Base-by-base conservation (phyloP, 75 land plant species). In the Pseudotsuga menziesii region DNA sequence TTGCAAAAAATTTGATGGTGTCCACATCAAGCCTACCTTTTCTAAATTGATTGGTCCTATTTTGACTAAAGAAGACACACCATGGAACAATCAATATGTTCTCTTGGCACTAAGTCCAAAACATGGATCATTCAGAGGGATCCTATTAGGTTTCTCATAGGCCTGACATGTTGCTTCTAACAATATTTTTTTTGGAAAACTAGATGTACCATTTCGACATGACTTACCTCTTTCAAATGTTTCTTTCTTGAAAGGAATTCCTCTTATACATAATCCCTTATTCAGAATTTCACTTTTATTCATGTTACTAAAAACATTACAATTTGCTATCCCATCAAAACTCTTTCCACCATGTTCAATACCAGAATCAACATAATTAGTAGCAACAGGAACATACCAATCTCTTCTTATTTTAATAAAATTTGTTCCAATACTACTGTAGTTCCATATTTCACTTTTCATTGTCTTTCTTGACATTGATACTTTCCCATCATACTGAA, bases 41-140 rank as follows among this genome's bases (percentile, higher is more conserved):
- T 25, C 74, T n/a, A 74, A 56, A 84, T 84, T 70, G 9, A 80
- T 27, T 8, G 76, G 76, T 58, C 83, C 85, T 23, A 74, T 27
- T 29, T 81, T 79, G 39, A 84, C 61, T 60, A 80, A 57, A 56
- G 76, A 60, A 9, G 83, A 48, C 12, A n/a, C 35, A 16, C 60
- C 62, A 58, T 56, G 22, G 27, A 57, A n/a, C 39, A 29, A 32
- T 2, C 17, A 57, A 35, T 56, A 32, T 26, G 20, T 67, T 26
- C 55, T 78, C 79, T 52, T 66, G 25, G 22, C 57, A 44, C 39
- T 52, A 67, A 39, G 26, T 64, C 69, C 69, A 64, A 16, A 27
- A 64, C 36, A 61, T 61, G 64, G 15, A 12, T 14, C 32, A 26
- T 26, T 26, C 32, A 23, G 32, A 16, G 20, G 19, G 35, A 64